A percentile compares a stretch with the other conserved stretches of the same genome.
phyloP scores from a whole-genome alignment of 176 grass and related monocot genomes.

The Carex myosuroides region DNA sequence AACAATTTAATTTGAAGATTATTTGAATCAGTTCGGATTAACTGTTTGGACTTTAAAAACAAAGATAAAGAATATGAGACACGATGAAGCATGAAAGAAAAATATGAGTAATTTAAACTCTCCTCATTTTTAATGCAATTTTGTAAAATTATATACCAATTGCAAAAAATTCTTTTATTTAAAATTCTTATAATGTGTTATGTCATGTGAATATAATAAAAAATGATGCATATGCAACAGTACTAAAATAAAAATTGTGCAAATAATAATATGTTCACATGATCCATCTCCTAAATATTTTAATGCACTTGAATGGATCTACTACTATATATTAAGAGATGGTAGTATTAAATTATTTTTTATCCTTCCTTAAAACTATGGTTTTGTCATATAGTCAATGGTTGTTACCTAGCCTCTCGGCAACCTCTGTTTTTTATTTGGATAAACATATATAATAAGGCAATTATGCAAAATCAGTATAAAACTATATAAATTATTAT shows the following conservation, averaged over 20 bases:
- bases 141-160: neutral
- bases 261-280: neutral
- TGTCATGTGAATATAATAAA: neutral
- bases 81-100: too few species aligned
- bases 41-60: too few species aligned
- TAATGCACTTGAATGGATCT: neutral
- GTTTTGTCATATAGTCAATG: neutral
- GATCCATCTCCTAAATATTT: neutral
- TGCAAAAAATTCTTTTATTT: neutral
- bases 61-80: too few species aligned
- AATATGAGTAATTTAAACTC: too few species aligned
- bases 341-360: neutral
- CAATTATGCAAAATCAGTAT: neutral
- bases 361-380: neutral
- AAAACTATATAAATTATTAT: neutral
- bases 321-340: neutral
- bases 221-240: neutral
- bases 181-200: too few species aligned
- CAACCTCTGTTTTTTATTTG: neutral
- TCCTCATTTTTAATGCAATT: too few species aligned
- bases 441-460: neutral
- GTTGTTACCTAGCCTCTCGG: neutral
- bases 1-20: too few species aligned
- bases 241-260: neutral
- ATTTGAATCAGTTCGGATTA: too few species aligned